Evolutionary conservation across 164 flowering plant species (phyloP), one percentile per base, ranked within the genome.

Genomic region (Buxus sempervirens): DNA sequence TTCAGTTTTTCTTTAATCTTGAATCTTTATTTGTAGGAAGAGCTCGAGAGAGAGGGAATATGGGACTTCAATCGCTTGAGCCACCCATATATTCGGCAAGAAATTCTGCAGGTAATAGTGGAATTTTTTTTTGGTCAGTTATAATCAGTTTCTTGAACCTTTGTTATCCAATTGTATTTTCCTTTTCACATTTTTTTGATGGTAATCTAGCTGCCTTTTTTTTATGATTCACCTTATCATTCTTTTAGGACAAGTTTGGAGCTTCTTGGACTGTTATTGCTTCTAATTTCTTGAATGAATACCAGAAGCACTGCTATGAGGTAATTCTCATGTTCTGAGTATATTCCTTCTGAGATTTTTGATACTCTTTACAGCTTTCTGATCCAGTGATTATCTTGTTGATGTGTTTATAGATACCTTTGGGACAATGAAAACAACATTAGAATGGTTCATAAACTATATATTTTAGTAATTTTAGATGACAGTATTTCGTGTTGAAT

Each of bases 51-150:
- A 67, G 97, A 95, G 72, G 99, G 97, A 57, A 73, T 95, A 66
- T 90, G 97, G 94, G 97, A 95, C 71, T 90, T 90, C 69, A 71
- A 90, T 76, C 91, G 94, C 60, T 76, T 95, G 79, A 89, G 83
- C 68, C 80, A 72, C 58, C 97, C 99, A 58, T 92, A 89, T 75
- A 82, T 95, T 70, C 81, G 68, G 36, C 84, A 81, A 64, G 80
- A 86, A 62, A 58, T 80, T 65, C 78, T 95, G 45, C 80, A 89
- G 97, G 98, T 95, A 36, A 51, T 27, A 53, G 26, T 54, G 18
- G 63, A 23, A 5, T 59, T 38, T 61, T 36, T 36, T 27, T 27
- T 51, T 49, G 53, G n/a, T n/a, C 23, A 42, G 20, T 60, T 49
- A 19, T 67, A n/a, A 25, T 54, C 16, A 26, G 28, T 64, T 51